Evolutionary conservation across 2,329 filamentous ascomycete genomes (phyloP), one percentile per base, ranked within the genome.

Genomic region (Ceratocystis colombiana): DNA sequence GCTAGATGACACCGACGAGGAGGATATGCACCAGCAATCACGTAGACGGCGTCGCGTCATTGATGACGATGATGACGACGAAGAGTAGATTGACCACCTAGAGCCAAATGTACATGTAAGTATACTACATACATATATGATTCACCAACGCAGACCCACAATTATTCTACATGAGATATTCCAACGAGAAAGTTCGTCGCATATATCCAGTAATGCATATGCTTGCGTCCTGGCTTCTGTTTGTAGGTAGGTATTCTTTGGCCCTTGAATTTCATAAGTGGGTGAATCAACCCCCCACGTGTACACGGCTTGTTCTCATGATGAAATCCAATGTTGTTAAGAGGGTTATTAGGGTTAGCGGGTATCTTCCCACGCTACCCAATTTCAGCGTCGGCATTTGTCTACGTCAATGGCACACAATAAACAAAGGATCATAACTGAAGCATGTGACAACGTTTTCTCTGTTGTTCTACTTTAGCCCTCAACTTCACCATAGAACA

Each of bases 1-100:
- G 15, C 76, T 76, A 2, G 79, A 82, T 37, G 75, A 20, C 15
- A 59, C 25, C 8, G 75, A 76, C 22, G 82, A 84, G 70, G 82
- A 79, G 0, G 82, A 84, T 69, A 81, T 77, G 5, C 82, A 84
- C 67, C 75, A 80, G 50, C 77, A 81, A 66, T 74, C 79, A 68
- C 76, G 78, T 63, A 80, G 83, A 71, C 78, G 83, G 68, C 79
- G 82, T 70, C 79, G 77, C 50, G 76, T 86, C 69, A 78, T 86
- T 67, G 82, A 84, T 65, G 83, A 85, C 65, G 83, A 85, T 66
- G 83, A 85, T 66, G 83, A 85, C 50, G 82, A 84, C 53, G 79
- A 79, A 69, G 71, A 69, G 67, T 55, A 17, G 50, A 25, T 33
- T 61, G 22, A 37, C 10, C 17, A 22, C 28, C 33, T 55, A 17